Evolutionary conservation across 1,284 basidiomycete species (phyloP).

Genomic region (Cystobasidiaceae sp.): DNA sequence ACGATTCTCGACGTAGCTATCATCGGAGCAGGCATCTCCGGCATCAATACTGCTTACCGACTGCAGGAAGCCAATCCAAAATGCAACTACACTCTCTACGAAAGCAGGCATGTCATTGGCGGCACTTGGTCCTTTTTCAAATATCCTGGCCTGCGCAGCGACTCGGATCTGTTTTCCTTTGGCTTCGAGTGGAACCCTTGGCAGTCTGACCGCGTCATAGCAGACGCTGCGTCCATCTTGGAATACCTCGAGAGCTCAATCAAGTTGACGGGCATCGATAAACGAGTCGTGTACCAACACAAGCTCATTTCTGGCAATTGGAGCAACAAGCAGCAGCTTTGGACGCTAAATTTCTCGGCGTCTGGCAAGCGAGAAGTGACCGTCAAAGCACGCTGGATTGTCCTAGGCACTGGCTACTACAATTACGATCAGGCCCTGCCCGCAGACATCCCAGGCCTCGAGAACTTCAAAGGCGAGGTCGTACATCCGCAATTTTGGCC

Average conservation of each 20-base stretch:
- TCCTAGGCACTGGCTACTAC: constrained; percentile 42
- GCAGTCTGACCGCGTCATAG: constrained; percentile 39
- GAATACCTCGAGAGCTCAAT: constrained; percentile 42
- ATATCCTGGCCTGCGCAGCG: constrained; percentile 23
- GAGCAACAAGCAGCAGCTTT: constrained; percentile 38
- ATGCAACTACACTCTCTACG: background rate
- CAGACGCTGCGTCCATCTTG: constrained; percentile 41
- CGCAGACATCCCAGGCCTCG: constrained; percentile 42
- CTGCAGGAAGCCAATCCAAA: background rate
- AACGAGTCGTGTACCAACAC: constrained; percentile 39
- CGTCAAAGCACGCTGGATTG: constrained; percentile 6
- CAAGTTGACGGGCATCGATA: constrained; percentile 40
- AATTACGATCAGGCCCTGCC: constrained; percentile 41
- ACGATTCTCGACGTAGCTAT: constrained; percentile 36
- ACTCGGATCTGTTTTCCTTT: constrained; percentile 22
- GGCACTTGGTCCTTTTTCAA: constrained; percentile 42
- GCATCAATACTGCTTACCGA: constrained; percentile 45
- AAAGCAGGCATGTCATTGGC: background rate
- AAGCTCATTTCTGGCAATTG: constrained; percentile 38
- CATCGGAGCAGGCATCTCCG: constrained; percentile 44
- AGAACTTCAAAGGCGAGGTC: constrained; percentile 43
- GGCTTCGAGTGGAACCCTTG: constrained; percentile 38
- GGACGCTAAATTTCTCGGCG: constrained; percentile 36
- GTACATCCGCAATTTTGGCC: constrained; percentile 45
- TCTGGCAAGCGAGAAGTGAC: constrained; percentile 7